These are phyloP conservation scores for Rhododendron williamsianum DNA, from an alignment of 148 eudicot genomes.

Conservation along the genomic window DNA sequence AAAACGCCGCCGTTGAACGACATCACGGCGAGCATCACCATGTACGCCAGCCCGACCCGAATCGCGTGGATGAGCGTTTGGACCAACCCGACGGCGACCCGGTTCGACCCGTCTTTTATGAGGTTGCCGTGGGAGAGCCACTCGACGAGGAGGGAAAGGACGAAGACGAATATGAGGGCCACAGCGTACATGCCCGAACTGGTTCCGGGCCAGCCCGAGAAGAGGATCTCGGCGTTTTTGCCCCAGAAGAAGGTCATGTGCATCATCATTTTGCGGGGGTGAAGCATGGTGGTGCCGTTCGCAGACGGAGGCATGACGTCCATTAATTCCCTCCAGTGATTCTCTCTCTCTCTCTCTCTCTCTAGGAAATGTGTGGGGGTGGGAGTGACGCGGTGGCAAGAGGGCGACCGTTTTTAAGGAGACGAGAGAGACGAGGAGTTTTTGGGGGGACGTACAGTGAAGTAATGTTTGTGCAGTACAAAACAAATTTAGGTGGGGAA, in stretches of 20 bases:
- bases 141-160: slow-evolving; percentile 50
- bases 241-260: slow-evolving; percentile 94
- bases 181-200: slow-evolving; percentile 36
- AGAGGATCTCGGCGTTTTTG: slow-evolving; percentile 37
- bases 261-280: slow-evolving; percentile 49
- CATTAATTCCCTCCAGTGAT: slow-evolving; percentile 16
- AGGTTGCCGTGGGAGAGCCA: slow-evolving; percentile 44
- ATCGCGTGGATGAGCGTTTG: slow-evolving; percentile 33
- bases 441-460: no score
- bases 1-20: slow-evolving; percentile 47
- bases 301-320: neutral
- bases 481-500: no score
- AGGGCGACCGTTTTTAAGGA: no score
- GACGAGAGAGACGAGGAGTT: no score
- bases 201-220: slow-evolving; percentile 65
- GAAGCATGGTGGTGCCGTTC: neutral
- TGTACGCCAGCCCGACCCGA: slow-evolving; percentile 45
- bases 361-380: neutral
- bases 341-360: slow-evolving; percentile 3
- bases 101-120: slow-evolving; percentile 15
- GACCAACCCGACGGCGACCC: slow-evolving; percentile 23
- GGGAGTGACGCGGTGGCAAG: neutral
- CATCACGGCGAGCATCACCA: slow-evolving; percentile 55
- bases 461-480: no score
- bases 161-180: slow-evolving; percentile 44